phyloP scores from a whole-genome alignment of 805 yeast genomes.

The Ogataea paradorogensis region DNA sequence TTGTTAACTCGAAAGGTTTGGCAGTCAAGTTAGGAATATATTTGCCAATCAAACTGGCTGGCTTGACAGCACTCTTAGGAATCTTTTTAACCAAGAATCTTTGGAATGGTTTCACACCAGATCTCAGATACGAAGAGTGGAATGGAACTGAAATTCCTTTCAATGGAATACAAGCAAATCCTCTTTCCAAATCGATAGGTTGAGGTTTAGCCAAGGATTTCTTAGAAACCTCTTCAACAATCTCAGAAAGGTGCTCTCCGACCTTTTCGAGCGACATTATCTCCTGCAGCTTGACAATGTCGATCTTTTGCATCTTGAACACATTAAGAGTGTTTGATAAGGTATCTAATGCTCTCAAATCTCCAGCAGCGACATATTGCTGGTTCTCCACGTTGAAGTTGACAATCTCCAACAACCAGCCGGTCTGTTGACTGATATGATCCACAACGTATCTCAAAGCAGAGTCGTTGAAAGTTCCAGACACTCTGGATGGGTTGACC shows the following conservation, averaged over 20 bases:
- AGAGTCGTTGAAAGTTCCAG: slow-evolving; percentile 84
- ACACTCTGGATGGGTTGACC: slow-evolving; percentile 92
- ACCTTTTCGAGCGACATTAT: slow-evolving; percentile 83
- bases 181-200: slow-evolving; percentile 96
- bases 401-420: slow-evolving; percentile 96
- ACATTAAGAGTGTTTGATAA: slow-evolving; percentile 90
- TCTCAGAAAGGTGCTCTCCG: slow-evolving; percentile 82
- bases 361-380: slow-evolving; percentile 99
- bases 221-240: slow-evolving; percentile 79
- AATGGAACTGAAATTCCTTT: slow-evolving; percentile 99
- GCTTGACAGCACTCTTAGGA: slow-evolving; percentile 91
- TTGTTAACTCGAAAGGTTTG: slow-evolving; percentile 91
- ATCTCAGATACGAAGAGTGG: slow-evolving; percentile 98
- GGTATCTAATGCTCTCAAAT: slow-evolving; percentile 90
- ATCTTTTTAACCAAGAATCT: slow-evolving; percentile 95
- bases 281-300: slow-evolving; percentile 82
- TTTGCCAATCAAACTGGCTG: slow-evolving; percentile 87
- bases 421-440: slow-evolving; percentile 76
- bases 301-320: slow-evolving; percentile 90
- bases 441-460: slow-evolving; percentile 94
- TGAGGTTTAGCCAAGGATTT: slow-evolving; percentile 85
- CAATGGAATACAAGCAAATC: slow-evolving; percentile 96
- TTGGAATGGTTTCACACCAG: slow-evolving; percentile 99
- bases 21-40: slow-evolving; percentile 99
- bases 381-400: slow-evolving; percentile 97